phyloP scores from a whole-genome alignment of 192 early-diverging fungal genomes.

The Entrophospora sp. region DNA sequence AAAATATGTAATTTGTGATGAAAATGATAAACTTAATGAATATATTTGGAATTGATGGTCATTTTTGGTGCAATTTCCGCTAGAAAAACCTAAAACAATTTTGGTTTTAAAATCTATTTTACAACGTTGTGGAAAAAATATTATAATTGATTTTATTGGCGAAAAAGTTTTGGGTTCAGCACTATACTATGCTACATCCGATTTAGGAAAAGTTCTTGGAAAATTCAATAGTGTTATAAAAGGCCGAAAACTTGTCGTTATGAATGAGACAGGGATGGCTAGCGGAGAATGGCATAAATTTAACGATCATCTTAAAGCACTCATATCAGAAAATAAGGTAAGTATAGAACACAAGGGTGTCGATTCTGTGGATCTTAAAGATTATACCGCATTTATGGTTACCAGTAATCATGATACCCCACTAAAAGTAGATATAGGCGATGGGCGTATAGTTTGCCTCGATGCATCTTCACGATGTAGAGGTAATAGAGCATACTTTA shows the following conservation, averaged over 20 bases:
- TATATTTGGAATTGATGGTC: background rate
- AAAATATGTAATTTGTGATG: no score
- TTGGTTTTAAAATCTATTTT: no score
- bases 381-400: background rate
- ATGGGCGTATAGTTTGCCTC: background rate
- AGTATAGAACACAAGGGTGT: background rate
- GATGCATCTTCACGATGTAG: background rate
- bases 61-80: background rate
- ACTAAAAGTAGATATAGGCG: background rate
- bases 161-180: background rate
- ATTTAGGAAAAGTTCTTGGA: background rate
- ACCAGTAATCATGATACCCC: background rate
- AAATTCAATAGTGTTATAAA: background rate
- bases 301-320: background rate
- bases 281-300: no score
- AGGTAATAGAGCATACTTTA: background rate
- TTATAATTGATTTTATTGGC: no score
- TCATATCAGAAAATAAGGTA: background rate
- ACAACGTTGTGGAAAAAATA: no score
- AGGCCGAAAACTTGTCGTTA: no score
- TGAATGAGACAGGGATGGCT: no score
- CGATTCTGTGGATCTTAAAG: background rate
- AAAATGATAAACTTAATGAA: constrained; percentile 3
- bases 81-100: no score
- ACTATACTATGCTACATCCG: no score